A percentile compares a stretch with the other conserved stretches of the same genome.
phyloP scores from a whole-genome alignment of 208 protist species.

The Leishmania martiniquensis region DNA sequence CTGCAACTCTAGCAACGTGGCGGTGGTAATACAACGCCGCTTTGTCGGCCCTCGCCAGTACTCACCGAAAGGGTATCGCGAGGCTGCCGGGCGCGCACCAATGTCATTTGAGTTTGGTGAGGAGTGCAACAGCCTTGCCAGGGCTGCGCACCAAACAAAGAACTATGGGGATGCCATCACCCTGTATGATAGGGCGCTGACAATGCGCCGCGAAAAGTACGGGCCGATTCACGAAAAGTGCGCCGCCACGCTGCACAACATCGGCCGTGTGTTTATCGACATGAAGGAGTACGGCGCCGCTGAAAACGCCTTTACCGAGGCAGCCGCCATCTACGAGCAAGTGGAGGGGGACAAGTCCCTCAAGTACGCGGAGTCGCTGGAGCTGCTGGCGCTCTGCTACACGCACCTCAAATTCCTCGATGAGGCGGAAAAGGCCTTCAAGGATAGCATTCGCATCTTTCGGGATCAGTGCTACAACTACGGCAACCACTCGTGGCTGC shows the following conservation, averaged over 20 bases:
- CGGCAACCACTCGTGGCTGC: conserved; percentile 74
- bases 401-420: conserved; percentile 86
- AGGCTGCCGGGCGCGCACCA: conserved; percentile 77
- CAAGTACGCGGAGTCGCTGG: conserved; percentile 84
- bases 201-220: conserved; percentile 84
- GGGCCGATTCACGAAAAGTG: conserved; percentile 86
- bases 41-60: conserved; percentile 84
- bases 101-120: conserved; percentile 90
- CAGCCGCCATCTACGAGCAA: conserved; percentile 88
- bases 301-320: conserved; percentile 90
- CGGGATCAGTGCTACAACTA: conserved; percentile 87
- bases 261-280: conserved; percentile 90
- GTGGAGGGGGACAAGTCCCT: conserved; percentile 72
- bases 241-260: conserved; percentile 84
- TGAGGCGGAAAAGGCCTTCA: conserved; percentile 91
- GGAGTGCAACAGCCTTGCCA: conserved; percentile 84
- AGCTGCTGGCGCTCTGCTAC: conserved; percentile 84
- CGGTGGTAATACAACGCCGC: conserved; percentile 34
- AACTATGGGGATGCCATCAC: conserved; percentile 91
- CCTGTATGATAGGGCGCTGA: conserved; percentile 81
- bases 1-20: neutral
- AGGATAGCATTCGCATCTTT: conserved; percentile 86
- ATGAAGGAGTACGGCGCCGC: conserved; percentile 89
- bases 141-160: conserved; percentile 81
- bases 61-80: conserved; percentile 81